Conservation (phyloP, 176 grass and related monocot genomes). For the Metroxylon sagu region DNA sequence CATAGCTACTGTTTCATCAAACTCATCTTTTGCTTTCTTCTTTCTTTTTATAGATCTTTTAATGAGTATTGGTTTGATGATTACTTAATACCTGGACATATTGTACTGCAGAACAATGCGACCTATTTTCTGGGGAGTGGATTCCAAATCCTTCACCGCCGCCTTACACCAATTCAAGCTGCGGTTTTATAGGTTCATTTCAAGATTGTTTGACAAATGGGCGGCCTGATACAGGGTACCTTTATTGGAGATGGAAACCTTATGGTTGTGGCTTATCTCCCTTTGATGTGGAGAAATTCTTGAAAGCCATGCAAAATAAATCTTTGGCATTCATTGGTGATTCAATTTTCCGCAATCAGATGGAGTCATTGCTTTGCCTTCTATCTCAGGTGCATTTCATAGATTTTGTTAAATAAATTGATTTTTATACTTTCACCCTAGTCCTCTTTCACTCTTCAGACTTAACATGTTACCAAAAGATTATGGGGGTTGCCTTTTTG, state of each 20-base stretch:
- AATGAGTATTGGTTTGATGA: too few species aligned
- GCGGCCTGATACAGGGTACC: slow-evolving; percentile 1
- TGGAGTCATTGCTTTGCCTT: slow-evolving; percentile 19
- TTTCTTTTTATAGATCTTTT: too few species aligned
- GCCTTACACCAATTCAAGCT: slow-evolving; percentile 14
- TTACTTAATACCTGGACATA: too few species aligned
- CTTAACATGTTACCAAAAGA: too few species aligned
- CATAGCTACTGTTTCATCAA: too few species aligned
- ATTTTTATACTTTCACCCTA: too few species aligned
- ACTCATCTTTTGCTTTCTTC: too few species aligned
- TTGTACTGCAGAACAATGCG: not conserved
- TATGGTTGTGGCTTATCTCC: slow-evolving; percentile 5
- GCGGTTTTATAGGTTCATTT: not conserved
- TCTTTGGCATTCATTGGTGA: slow-evolving; percentile 11
- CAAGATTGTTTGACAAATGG: slow-evolving; percentile 18
- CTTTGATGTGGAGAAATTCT: slow-evolving; percentile 2
- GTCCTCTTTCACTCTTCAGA: too few species aligned
- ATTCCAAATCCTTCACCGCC: not conserved
- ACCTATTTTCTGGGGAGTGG: slow-evolving; percentile 14
- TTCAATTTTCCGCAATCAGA: slow-evolving; percentile 19
- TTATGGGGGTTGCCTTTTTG: too few species aligned
- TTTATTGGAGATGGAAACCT: slow-evolving; percentile 21
- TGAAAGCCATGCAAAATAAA: slow-evolving; percentile 1
- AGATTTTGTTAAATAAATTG: not conserved
- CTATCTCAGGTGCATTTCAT: slow-evolving; percentile 6